A percentile compares a stretch with the other conserved stretches of the same genome.
Evolutionary conservation across 2,329 filamentous ascomycete genomes (phyloP).

Genomic region (Claviceps maximensis): DNA sequence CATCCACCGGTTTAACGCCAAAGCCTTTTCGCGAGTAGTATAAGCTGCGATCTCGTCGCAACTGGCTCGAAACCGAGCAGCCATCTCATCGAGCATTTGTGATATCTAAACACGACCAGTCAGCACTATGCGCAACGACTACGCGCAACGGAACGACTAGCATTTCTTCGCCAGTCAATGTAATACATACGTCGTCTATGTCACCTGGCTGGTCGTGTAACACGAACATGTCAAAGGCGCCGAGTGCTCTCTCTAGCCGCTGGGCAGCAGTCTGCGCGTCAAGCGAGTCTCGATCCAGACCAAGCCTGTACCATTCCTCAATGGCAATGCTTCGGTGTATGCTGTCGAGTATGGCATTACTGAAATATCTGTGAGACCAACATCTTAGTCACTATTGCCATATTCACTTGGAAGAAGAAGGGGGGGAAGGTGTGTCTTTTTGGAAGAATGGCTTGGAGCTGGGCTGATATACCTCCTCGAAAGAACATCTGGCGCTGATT

Average conservation of each 20-base stretch:
- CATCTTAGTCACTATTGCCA: conserved; percentile 3
- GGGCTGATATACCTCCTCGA: conserved; percentile 45
- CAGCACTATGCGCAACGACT: background rate
- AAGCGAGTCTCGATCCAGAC: conserved; percentile 9
- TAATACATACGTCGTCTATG: conserved; percentile 48
- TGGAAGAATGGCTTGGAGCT: background rate
- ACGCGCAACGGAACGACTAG: background rate
- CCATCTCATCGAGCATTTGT: conserved; percentile 50
- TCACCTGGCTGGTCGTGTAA: conserved; percentile 61
- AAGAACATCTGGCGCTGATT: conserved; percentile 57
- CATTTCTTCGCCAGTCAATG: background rate
- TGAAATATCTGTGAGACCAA: conserved; percentile 50
- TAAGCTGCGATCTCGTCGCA: conserved; percentile 40
- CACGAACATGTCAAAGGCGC: conserved; percentile 83
- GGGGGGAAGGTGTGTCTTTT: background rate
- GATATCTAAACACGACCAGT: conserved; percentile 34
- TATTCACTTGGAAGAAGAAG: background rate
- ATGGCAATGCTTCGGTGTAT: conserved; percentile 73
- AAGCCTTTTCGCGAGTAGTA: conserved; percentile 53
- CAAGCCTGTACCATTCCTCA: conserved; percentile 52
- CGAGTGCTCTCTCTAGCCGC: conserved; percentile 58
- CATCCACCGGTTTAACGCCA: conserved; percentile 56
- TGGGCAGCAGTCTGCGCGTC: conserved; percentile 24
- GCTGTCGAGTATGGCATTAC: conserved; percentile 58
- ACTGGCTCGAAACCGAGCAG: conserved; percentile 38